Conservation (phyloP, 106 monocot genomes). For the Narthecium ossifragum region DNA sequence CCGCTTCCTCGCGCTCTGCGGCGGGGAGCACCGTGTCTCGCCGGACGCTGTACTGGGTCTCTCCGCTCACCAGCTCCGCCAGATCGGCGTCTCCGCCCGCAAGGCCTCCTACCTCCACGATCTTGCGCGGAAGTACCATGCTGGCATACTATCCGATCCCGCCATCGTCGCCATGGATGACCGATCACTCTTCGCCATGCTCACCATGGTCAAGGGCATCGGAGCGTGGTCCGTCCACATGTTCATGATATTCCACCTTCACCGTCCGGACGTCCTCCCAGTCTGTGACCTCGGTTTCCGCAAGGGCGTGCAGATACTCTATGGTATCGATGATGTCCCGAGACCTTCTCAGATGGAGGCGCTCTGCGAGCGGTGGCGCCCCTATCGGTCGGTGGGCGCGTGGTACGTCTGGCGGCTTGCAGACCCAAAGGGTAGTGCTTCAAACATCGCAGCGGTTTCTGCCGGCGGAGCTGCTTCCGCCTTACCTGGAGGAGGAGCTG, state of each 20-base stretch:
- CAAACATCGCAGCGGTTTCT: neutral
- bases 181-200: constrained; percentile 69
- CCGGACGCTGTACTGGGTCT: constrained; percentile 58
- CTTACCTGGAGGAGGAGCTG: constrained; percentile 1
- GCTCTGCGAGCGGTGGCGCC: constrained; percentile 65
- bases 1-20: constrained; percentile 69
- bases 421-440: constrained; percentile 39
- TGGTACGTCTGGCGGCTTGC: constrained; percentile 95
- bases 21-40: constrained; percentile 44
- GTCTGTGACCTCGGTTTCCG: constrained; percentile 72
- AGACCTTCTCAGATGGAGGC: constrained; percentile 76
- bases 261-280: constrained; percentile 84
- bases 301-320: constrained; percentile 81
- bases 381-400: constrained; percentile 70
- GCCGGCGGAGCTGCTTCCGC: neutral
- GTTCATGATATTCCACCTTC: constrained; percentile 97
- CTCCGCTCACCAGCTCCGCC: constrained; percentile 57
- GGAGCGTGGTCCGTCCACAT: constrained; percentile 95
- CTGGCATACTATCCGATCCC: constrained; percentile 59
- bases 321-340: constrained; percentile 49
- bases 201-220: constrained; percentile 89
- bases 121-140: constrained; percentile 65
- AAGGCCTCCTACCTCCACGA: constrained; percentile 77
- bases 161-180: constrained; percentile 72
- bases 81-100: constrained; percentile 75